These are phyloP conservation scores for Aspergillus funiculosus DNA, from an alignment of 495 filamentous ascomycete species.

Conservation along the genomic window DNA sequence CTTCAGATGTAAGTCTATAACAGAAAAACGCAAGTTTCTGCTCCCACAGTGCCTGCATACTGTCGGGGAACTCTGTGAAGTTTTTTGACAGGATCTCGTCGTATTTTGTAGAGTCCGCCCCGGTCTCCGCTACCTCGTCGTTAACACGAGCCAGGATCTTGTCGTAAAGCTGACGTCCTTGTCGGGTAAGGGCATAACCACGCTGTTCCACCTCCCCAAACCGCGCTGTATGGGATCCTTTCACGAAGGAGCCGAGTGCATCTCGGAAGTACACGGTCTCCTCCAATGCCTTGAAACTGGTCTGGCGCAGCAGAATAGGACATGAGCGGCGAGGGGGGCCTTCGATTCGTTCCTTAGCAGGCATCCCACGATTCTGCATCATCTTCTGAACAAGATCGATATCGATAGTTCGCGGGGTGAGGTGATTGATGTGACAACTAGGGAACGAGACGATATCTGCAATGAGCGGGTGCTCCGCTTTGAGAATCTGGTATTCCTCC, in stretches of 20 bases:
- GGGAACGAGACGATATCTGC: slow-evolving; percentile 41
- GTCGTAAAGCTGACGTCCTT: slow-evolving; percentile 38
- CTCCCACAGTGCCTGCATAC: slow-evolving; percentile 20
- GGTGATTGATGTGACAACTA: slow-evolving; percentile 41
- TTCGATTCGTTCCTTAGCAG: slow-evolving; percentile 38
- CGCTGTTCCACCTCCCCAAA: slow-evolving; percentile 44
- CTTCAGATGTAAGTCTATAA: slow-evolving; percentile 19
- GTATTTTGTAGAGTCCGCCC: slow-evolving; percentile 9
- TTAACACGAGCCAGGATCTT: slow-evolving; percentile 27
- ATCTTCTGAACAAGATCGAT: slow-evolving; percentile 33
- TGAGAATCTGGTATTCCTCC: slow-evolving; percentile 33
- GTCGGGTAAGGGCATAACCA: slow-evolving; percentile 34
- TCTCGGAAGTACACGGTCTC: slow-evolving; percentile 33
- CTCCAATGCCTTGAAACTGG: slow-evolving; percentile 40
- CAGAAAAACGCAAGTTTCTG: slow-evolving; percentile 30
- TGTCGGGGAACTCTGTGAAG: slow-evolving; percentile 32
- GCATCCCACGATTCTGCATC: slow-evolving; percentile 31
- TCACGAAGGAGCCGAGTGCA: slow-evolving; percentile 11
- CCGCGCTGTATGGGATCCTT: slow-evolving; percentile 37
- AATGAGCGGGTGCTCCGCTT: slow-evolving; percentile 35
- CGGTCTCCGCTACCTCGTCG: slow-evolving; percentile 9
- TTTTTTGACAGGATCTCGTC: slow-evolving; percentile 18
- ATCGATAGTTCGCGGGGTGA: slow-evolving; percentile 41
- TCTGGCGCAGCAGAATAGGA: slow-evolving; percentile 38
- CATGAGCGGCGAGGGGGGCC: slow-evolving; percentile 33